These are phyloP conservation scores for Trichoderma simmonsii DNA, from an alignment of 2,329 filamentous ascomycete genomes.

Conservation along the genomic window DNA sequence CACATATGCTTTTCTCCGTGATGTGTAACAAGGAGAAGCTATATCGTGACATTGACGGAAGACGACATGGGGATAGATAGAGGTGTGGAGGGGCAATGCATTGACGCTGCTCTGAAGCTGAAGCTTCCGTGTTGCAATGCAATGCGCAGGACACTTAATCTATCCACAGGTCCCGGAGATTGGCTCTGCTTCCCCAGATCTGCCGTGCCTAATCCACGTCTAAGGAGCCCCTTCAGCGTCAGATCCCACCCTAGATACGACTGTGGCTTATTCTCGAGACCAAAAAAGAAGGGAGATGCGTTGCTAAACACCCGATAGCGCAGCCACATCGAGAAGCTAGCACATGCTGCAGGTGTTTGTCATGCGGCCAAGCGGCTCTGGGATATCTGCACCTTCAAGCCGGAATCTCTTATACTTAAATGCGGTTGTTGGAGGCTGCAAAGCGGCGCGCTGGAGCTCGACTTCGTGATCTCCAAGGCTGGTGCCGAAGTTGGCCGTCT, in stretches of 20 bases:
- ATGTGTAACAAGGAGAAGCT: neutral
- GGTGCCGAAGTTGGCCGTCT: neutral
- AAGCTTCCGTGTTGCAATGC: neutral
- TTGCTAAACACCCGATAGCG: neutral
- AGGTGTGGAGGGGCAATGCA: neutral
- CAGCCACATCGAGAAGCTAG: neutral
- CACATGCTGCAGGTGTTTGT: neutral
- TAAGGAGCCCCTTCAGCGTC: neutral
- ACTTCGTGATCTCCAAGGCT: neutral
- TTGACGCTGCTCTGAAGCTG: neutral
- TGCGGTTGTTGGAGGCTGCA: neutral
- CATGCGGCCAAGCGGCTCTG: neutral
- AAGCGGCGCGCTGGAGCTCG: neutral
- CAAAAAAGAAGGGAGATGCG: neutral
- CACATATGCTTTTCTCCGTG: neutral
- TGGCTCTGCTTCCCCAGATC: neutral
- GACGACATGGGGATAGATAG: neutral
- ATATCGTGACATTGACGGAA: neutral
- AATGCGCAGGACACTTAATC: neutral
- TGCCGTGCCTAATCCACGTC: neutral
- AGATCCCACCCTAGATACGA: neutral
- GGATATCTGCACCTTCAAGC: neutral
- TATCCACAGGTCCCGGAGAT: neutral
- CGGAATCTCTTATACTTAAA: neutral
- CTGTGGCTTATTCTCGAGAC: neutral